Evolutionary conservation across 2,329 filamentous ascomycete genomes (phyloP).

Genomic region (Botrytis squamosa): DNA sequence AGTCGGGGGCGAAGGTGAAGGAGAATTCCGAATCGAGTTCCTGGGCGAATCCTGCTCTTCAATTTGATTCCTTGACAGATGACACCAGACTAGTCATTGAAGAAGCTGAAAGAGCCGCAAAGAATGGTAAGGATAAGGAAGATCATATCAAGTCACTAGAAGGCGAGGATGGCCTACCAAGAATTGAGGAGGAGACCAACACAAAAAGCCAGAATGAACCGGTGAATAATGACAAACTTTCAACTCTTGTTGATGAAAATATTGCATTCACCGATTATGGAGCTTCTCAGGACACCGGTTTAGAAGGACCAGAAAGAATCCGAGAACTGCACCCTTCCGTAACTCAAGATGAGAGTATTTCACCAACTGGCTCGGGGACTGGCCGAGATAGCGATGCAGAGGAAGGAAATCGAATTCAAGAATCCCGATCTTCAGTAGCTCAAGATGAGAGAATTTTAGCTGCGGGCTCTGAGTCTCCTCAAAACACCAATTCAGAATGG

Average conservation of each 20-base stretch:
- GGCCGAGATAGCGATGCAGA: neutral
- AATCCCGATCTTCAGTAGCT: neutral
- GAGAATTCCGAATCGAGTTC: neutral
- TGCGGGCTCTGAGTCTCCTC: neutral
- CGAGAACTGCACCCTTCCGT: no score
- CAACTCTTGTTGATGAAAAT: neutral
- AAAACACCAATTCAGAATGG: neutral
- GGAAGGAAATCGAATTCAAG: neutral
- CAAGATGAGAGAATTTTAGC: neutral
- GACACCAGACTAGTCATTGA: neutral
- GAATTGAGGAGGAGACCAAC: neutral
- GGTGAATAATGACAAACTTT: neutral
- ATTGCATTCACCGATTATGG: neutral
- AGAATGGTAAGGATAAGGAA: neutral
- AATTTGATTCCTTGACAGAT: neutral
- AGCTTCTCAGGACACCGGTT: no score
- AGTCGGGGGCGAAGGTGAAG: neutral
- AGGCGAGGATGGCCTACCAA: neutral
- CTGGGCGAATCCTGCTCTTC: neutral
- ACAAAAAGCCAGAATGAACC: neutral
- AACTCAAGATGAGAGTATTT: neutral
- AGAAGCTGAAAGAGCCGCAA: neutral
- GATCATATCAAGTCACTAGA: neutral
- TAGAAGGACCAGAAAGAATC: neutral
- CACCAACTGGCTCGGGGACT: neutral